Evolutionary conservation across 192 early-diverging fungal species (phyloP).

Genomic region (Umbelopsis sp.): DNA sequence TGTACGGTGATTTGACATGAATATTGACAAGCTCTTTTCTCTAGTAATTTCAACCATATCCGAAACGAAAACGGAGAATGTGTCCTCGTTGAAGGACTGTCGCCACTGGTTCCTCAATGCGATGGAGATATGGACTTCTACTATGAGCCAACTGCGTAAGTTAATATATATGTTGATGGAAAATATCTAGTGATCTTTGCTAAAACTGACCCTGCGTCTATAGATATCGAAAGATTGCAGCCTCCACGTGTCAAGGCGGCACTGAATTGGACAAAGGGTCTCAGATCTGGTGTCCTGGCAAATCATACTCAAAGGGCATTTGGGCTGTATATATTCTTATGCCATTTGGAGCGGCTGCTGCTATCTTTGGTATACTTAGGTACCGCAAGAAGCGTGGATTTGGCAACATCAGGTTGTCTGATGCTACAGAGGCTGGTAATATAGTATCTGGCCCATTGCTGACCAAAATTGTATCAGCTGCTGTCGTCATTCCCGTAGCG

Average conservation of each 20-base stretch:
- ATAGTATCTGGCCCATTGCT: constrained; percentile 22
- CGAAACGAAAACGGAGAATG: constrained; percentile 64
- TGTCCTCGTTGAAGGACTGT: constrained; percentile 60
- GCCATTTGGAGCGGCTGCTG: constrained; percentile 33
- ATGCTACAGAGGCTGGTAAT: constrained; percentile 14
- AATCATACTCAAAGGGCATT: constrained; percentile 24
- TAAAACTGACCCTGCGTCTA: not conserved
- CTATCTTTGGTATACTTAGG: constrained; percentile 27
- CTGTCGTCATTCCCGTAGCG: constrained; percentile 31
- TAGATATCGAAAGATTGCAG: constrained; percentile 85
- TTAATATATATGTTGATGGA: not conserved
- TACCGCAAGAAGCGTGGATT: constrained; percentile 31
- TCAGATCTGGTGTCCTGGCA: constrained; percentile 70
- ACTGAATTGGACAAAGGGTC: constrained; percentile 45
- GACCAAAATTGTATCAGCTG: constrained; percentile 30
- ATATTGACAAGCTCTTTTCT: not conserved
- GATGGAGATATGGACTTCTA: constrained; percentile 61
- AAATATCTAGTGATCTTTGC: not conserved
- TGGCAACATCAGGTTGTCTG: constrained; percentile 35
- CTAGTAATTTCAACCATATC: constrained; percentile 77
- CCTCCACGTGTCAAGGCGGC: constrained; percentile 82
- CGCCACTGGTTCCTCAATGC: constrained; percentile 56
- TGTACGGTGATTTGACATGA: not conserved
- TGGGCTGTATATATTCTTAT: constrained; percentile 36
- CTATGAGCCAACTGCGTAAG: constrained; percentile 65